Base-by-base conservation (phyloP, 1,284 basidiomycete genomes). In the Athelia psychrophila region DNA sequence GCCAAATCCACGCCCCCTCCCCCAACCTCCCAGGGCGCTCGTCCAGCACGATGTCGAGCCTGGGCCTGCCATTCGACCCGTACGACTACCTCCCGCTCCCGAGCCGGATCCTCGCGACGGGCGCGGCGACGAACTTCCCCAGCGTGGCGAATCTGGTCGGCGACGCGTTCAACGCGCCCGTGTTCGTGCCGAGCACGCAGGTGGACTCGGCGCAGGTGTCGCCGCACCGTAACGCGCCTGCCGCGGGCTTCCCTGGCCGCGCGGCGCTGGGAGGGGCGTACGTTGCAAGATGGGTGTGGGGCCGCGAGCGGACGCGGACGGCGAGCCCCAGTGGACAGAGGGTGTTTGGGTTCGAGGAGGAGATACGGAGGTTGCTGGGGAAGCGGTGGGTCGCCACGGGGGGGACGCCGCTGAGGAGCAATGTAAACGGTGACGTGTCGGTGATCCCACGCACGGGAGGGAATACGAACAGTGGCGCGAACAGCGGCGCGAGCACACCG, bases 111-210 rank as follows among this genome's bases (percentile, higher is more conserved):
- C 65, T 91, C 44, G 77, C 82, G 1, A 85, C 83, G 0, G 88
- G 88, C 2, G 86, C 88, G 0, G 88, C 89, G 0, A 85, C 87
- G 2, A 91, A 91, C 65, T 92, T 91, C 71, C 89, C 89, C 0
- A 81, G 83, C n/a, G 80, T 92, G 47, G 81, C 87, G 2, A 87
- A 88, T 59, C 73, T 92, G 42, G 80, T 87, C 5, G 85, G 87
- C 9, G 89, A 92, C 57, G 75, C 89, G 15, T 91, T 92, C 73
- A 88, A 91, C 56, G 81, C 87, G 0, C 81, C 84, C 0, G 84
- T 91, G 1, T 81, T 84, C 55, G 79, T 90, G 51, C 84, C 88
- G 0, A 74, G 72, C 22, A 83, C 84, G 0, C 87, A 91, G 59
- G 78, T 89, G 23, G 88, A 89, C 58, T 81, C 83, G 5, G 88